Conservation (phyloP, 2,329 filamentous ascomycete genomes). For the Dactylella cylindrospora region DNA sequence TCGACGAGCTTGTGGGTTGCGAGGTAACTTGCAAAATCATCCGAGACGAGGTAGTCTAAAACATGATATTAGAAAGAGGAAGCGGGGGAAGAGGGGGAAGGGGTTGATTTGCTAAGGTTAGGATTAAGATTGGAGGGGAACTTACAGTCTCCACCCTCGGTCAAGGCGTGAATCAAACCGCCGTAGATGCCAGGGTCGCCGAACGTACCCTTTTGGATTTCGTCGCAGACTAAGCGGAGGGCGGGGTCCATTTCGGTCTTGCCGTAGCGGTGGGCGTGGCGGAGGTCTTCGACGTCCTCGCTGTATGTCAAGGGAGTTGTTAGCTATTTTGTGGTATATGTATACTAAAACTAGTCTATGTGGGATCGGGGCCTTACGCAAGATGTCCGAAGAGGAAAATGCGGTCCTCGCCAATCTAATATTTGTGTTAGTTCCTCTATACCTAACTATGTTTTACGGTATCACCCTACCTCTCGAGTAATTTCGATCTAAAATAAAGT, state of each 20-base stretch:
- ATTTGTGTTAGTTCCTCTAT: slow-evolving; percentile 14
- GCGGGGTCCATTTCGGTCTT: slow-evolving; percentile 74
- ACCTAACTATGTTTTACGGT: not conserved
- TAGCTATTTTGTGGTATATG: not conserved
- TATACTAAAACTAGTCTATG: not conserved
- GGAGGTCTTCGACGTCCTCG: slow-evolving; percentile 85
- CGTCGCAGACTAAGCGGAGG: slow-evolving; percentile 77
- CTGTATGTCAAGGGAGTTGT: slow-evolving; percentile 1
- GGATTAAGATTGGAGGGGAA: no score
- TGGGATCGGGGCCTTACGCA: slow-evolving; percentile 61
- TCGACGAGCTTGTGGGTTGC: slow-evolving; percentile 90
- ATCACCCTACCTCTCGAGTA: slow-evolving; percentile 67
- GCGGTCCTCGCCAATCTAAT: slow-evolving; percentile 79
- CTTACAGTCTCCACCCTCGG: slow-evolving; percentile 79
- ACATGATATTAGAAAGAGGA: no score
- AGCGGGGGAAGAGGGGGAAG: not conserved
- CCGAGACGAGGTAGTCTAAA: slow-evolving; percentile 81
- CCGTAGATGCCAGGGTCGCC: slow-evolving; percentile 76
- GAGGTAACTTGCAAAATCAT: slow-evolving; percentile 94
- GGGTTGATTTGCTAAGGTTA: no score
- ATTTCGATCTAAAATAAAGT: slow-evolving; percentile 73
- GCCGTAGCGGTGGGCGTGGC: slow-evolving; percentile 84
- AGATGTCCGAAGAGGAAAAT: slow-evolving; percentile 98
- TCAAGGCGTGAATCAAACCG: slow-evolving; percentile 80
- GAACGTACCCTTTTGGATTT: slow-evolving; percentile 77